A percentile compares a stretch with the other conserved stretches of the same genome.
These are phyloP conservation scores for Pyrenochaeta sp. DNA, from an alignment of 2,329 filamentous ascomycete species.

Conservation along the genomic window DNA sequence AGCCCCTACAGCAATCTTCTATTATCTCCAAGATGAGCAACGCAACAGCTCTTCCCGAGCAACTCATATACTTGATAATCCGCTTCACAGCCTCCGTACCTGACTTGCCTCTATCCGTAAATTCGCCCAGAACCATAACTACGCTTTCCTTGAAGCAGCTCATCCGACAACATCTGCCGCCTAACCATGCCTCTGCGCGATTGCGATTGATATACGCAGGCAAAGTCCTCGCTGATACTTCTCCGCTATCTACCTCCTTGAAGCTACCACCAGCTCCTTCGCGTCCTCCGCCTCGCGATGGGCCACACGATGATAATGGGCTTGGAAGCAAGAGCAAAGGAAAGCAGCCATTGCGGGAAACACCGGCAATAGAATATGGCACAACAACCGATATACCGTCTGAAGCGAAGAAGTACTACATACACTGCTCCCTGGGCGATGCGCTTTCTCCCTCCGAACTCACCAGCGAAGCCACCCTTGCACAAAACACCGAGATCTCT, in stretches of 20 bases:
- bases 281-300: constrained; percentile 48
- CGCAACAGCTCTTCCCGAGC: constrained; percentile 42
- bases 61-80: constrained; percentile 76
- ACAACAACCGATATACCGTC: constrained; percentile 25
- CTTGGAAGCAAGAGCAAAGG: constrained; percentile 65
- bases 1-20: constrained; percentile 9
- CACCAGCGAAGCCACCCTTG: constrained; percentile 66
- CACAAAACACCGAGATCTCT: constrained; percentile 49
- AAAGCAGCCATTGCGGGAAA: constrained; percentile 68
- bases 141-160: constrained; percentile 81
- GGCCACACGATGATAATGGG: constrained; percentile 28
- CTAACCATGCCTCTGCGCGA: constrained; percentile 69
- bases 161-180: constrained; percentile 76
- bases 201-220: constrained; percentile 91
- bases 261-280: constrained; percentile 67
- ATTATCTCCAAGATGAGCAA: constrained; percentile 35
- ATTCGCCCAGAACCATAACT: constrained; percentile 72
- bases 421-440: constrained; percentile 93
- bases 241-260: constrained; percentile 73
- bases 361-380: constrained; percentile 34
- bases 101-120: constrained; percentile 81
- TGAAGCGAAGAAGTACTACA: constrained; percentile 71
- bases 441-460: constrained; percentile 74
- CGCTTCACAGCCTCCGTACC: constrained; percentile 88
- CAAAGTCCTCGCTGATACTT: constrained; percentile 79